Evolutionary conservation across 2,329 filamentous ascomycete genomes (phyloP), one percentile per base, ranked within the genome.

Genomic region (Pseudogymnoascus sp.): DNA sequence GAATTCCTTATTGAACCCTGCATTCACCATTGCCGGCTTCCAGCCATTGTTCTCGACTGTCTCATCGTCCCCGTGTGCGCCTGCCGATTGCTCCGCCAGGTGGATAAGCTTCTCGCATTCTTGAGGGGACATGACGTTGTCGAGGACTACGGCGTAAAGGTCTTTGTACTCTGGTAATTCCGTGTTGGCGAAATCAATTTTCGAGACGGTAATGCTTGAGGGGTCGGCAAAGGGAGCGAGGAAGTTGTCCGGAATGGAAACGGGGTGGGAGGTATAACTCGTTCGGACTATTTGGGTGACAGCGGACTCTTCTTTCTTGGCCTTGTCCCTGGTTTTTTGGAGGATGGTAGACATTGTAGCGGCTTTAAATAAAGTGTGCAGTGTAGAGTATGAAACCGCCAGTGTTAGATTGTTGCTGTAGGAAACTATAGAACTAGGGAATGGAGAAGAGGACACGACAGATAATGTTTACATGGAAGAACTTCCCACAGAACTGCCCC

Each of bases 1-100:
- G 2, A 78, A 73, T 73, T 93, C 86, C 62, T 72, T 76, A 2
- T 88, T 87, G 4, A 73, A 72, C 4, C 88, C 88, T 25, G 84
- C 72, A 70, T 88, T 88, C 62, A 92, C 79, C 72, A 90, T 79
- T 0, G 89, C 90, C 1, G 84, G 82, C 59, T 80, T 77, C 90
- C 89, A 93, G 1, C 76, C 72, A 63, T 68, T 74, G 63, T 70
- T 64, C 6, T 66, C 61, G 1, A 58, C 61, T n/a, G 52, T 52
- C 8, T 58, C 59, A 4, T 60, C 18, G 12, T 63, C 62, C 15
- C 33, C 45, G 59, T 70, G 81, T 5, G 80, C 77, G 60, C 76
- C 78, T 13, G 80, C 72, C 4, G 65, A 67, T 62, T 61, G 59
- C 69, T 85, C 82, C 8, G 81, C 81, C 5, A 84, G 73, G 9